Percentiles rank a stretch among this genome's conserved stretches.
Evolutionary conservation across 805 yeast species (phyloP).

Genomic region (Ascoidea rubescens): DNA sequence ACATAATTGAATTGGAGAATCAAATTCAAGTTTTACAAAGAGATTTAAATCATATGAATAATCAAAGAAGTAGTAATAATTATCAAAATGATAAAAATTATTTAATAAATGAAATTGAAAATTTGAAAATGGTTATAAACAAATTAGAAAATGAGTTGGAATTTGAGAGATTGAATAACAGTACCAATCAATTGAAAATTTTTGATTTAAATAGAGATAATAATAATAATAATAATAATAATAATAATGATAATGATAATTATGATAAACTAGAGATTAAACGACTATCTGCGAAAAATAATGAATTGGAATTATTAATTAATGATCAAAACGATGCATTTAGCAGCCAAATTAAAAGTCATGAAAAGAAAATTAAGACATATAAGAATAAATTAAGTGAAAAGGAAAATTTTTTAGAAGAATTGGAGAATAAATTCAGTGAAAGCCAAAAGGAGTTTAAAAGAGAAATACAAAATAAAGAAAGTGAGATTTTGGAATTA

Average conservation of each 20-base stretch:
- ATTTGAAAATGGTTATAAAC: constrained; percentile 22
- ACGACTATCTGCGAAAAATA: constrained; percentile 22
- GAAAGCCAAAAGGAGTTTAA: constrained; percentile 18
- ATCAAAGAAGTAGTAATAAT: constrained; percentile 5
- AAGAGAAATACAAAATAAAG: constrained; percentile 16
- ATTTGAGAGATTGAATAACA: constrained; percentile 14
- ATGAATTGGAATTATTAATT: constrained; percentile 18
- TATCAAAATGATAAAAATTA: constrained; percentile 1
- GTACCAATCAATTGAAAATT: constrained; percentile 8
- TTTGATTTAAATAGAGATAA: constrained; percentile 13
- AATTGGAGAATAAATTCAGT: constrained; percentile 21
- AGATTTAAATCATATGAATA: constrained; percentile 10
- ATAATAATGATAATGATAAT: constrained; percentile 5
- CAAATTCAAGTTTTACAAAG: constrained; percentile 19
- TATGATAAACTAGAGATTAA: constrained; percentile 25
- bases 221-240: constrained; percentile 3
- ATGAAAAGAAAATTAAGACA: constrained; percentile 14
- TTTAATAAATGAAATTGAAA: constrained; percentile 20
- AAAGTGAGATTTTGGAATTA: constrained; percentile 23
- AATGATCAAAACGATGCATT: constrained; percentile 12
- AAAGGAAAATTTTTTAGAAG: constrained; percentile 24
- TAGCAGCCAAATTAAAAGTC: constrained; percentile 12
- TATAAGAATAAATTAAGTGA: constrained; percentile 14
- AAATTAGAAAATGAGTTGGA: constrained; percentile 24
- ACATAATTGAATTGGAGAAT: constrained; percentile 14